Conservation (phyloP, 106 monocot species). For the Hemerocallis citrina region DNA sequence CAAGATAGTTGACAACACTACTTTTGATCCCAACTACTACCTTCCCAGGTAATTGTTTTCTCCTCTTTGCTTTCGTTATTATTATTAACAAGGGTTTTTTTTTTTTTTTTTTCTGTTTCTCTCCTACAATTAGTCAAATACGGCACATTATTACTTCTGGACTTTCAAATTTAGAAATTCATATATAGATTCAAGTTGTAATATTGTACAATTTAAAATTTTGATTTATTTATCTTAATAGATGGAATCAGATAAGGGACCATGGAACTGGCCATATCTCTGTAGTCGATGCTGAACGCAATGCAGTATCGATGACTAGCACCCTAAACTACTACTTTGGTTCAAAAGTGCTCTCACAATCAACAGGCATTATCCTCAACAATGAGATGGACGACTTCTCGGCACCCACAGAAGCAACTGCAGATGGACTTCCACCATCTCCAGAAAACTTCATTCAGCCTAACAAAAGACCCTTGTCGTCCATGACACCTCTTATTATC, state of each 20-base stretch:
- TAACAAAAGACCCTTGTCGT: constrained; percentile 74
- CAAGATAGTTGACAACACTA: constrained; percentile 42
- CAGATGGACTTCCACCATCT: constrained; percentile 64
- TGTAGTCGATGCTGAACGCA: constrained; percentile 75
- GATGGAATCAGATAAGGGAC: constrained; percentile 79
- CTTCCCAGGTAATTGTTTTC: no score
- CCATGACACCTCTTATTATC: constrained; percentile 89
- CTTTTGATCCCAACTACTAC: constrained; percentile 43
- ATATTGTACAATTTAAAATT: no score
- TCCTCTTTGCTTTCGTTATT: no score
- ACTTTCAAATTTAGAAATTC: no score
- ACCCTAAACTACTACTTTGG: constrained; percentile 82
- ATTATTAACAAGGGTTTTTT: no score
- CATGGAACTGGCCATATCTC: constrained; percentile 90
- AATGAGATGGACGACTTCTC: constrained; percentile 99
- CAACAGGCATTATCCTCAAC: constrained; percentile 84
- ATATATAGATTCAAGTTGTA: no score
- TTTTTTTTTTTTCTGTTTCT: no score
- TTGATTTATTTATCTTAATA: constrained; percentile 21
- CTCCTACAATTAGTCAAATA: no score
- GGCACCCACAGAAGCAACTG: constrained; percentile 35
- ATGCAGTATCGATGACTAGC: constrained; percentile 83
- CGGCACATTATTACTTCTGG: no score
- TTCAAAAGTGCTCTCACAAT: constrained; percentile 56
- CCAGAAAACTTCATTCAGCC: constrained; percentile 91